A percentile compares a stretch with the other conserved stretches of the same genome.
These are phyloP conservation scores for Fraxinus nigra DNA, from an alignment of 305 asterid species.

Conservation along the genomic window DNA sequence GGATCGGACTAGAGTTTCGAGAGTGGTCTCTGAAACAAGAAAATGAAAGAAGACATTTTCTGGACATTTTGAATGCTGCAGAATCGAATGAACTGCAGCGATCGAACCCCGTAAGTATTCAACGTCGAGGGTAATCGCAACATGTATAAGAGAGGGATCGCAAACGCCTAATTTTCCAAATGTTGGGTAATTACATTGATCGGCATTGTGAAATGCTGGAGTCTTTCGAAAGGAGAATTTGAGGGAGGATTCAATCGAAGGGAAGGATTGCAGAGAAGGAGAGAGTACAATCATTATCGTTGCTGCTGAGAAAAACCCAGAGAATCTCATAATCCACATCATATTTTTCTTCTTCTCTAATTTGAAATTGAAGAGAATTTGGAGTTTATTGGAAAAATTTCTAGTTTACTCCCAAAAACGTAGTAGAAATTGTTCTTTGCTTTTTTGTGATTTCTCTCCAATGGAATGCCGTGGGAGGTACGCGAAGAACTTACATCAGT, in stretches of 20 bases:
- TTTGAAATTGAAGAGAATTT: neutral
- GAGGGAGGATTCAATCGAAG: neutral
- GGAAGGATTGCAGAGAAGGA: neutral
- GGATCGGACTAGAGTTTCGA: conserved; percentile 18
- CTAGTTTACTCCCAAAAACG: neutral
- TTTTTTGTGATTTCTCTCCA: neutral
- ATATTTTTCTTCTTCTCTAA: neutral
- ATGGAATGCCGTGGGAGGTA: neutral
- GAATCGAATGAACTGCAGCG: conserved; percentile 24
- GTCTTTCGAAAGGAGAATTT: neutral
- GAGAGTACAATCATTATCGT: neutral
- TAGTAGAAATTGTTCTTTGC: neutral
- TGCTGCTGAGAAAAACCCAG: neutral
- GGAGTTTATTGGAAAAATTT: neutral
- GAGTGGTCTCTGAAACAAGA: conserved; percentile 6
- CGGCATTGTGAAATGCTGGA: neutral
- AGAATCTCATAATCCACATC: neutral
- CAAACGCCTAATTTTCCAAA: neutral
- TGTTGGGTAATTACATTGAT: neutral
- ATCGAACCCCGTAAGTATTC: conserved; percentile 20
- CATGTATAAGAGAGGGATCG: conserved; percentile 12
- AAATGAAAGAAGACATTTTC: conserved; percentile 22
- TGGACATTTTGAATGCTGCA: conserved; percentile 20
- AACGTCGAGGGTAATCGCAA: conserved; percentile 22
- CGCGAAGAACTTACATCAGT: neutral